A percentile compares a stretch with the other conserved stretches of the same genome.
phyloP scores from a whole-genome alignment of 805 yeast species.

The Myxozyma udenii region DNA sequence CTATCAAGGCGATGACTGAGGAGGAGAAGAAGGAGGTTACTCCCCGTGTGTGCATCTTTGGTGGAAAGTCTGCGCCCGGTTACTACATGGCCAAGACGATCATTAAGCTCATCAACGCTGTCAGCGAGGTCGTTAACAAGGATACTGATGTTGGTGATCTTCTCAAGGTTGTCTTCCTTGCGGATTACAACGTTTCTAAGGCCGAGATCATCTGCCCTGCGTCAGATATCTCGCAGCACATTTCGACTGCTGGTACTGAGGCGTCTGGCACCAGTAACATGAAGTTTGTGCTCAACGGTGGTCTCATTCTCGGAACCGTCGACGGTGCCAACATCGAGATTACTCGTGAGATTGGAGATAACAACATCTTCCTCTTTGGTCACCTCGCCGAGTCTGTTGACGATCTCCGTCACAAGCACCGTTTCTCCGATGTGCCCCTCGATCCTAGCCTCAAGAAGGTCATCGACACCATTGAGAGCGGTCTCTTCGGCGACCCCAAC shows the following conservation, averaged over 20 bases:
- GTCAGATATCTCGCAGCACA: conserved; percentile 86
- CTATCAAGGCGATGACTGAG: conserved; percentile 63
- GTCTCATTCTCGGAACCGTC: conserved; percentile 89
- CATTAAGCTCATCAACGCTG: conserved; percentile 79
- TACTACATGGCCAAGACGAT: conserved; percentile 91
- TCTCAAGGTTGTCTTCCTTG: conserved; percentile 81
- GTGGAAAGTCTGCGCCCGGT: conserved; percentile 98
- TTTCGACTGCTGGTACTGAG: conserved; percentile 95
- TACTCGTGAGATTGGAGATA: conserved; percentile 90
- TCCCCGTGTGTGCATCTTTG: conserved; percentile 78
- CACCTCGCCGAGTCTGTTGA: conserved; percentile 87
- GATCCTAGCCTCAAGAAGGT: conserved; percentile 63
- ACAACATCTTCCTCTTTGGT: conserved; percentile 88
- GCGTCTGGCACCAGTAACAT: conserved; percentile 95
- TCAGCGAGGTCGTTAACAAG: conserved; percentile 72
- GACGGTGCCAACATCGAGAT: conserved; percentile 97
- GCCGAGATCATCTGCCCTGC: conserved; percentile 91
- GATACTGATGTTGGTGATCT: conserved; percentile 72
- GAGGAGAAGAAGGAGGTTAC: conserved; percentile 60
- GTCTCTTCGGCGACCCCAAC: conserved; percentile 65
- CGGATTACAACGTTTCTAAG: conserved; percentile 90
- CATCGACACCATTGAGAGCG: conserved; percentile 61
- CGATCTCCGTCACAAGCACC: conserved; percentile 72
- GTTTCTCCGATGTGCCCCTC: conserved; percentile 54
- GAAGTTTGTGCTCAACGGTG: conserved; percentile 94